A percentile compares a stretch with the other conserved stretches of the same genome.
These are phyloP conservation scores for Annona squamosa DNA, from an alignment of 164 flowering plant species.

Conservation along the genomic window DNA sequence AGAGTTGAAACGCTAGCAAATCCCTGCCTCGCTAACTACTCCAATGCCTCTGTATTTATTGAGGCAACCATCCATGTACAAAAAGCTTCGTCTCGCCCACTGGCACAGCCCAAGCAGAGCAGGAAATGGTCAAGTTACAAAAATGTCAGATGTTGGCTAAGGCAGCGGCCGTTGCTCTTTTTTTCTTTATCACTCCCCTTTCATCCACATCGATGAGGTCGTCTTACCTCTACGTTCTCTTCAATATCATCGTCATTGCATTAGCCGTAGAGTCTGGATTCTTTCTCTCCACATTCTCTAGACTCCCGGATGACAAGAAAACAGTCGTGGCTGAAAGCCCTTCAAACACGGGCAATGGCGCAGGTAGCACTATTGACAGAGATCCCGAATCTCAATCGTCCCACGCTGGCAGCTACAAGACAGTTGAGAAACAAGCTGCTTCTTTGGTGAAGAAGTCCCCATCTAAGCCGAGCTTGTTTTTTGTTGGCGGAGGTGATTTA, in stretches of 20 bases:
- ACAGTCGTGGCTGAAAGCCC: slow-evolving; percentile 8
- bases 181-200: slow-evolving; percentile 52
- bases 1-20: too few species aligned
- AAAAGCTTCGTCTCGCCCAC: too few species aligned
- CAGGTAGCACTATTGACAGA: neutral
- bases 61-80: too few species aligned
- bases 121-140: slow-evolving; percentile 31
- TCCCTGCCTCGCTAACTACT: too few species aligned
- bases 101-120: too few species aligned
- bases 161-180: slow-evolving; percentile 35
- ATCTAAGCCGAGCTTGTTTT: slow-evolving; percentile 61
- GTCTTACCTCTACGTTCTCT: slow-evolving; percentile 52
- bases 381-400: neutral
- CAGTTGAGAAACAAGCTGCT: slow-evolving; percentile 21
- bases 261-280: slow-evolving; percentile 68
- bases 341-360: slow-evolving; percentile 8
- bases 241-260: slow-evolving; percentile 58
- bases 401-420: slow-evolving; percentile 7
- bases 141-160: slow-evolving; percentile 25
- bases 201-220: slow-evolving; percentile 48
- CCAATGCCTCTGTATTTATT: too few species aligned
- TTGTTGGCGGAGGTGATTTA: slow-evolving; percentile 28
- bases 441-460: slow-evolving; percentile 45
- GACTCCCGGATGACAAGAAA: slow-evolving; percentile 28
- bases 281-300: slow-evolving; percentile 28